A percentile compares a stretch with the other conserved stretches of the same genome.
These are phyloP conservation scores for Backusella mclennaniae DNA, from an alignment of 192 early-diverging fungal genomes.

Conservation along the genomic window DNA sequence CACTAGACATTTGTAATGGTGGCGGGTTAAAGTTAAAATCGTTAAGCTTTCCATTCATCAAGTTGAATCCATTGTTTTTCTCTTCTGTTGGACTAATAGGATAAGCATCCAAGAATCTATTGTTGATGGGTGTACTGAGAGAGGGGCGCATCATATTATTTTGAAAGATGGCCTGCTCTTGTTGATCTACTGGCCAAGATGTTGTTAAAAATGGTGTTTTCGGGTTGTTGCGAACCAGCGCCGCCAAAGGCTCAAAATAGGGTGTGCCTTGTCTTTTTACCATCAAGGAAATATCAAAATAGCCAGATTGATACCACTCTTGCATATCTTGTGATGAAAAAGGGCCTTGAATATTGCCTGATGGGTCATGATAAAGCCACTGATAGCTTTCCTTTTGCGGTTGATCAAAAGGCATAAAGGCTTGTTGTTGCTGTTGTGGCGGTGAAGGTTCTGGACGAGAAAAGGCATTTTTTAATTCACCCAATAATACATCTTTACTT, in stretches of 20 bases:
- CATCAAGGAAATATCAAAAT: slow-evolving; percentile 77
- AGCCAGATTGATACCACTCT: slow-evolving; percentile 88
- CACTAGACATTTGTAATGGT: background rate
- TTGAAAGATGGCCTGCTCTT: background rate
- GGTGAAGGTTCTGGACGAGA: background rate
- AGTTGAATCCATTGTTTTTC: background rate
- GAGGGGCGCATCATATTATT: background rate
- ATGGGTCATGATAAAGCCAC: slow-evolving; percentile 88
- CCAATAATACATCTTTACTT: background rate
- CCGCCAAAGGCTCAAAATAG: slow-evolving; percentile 74
- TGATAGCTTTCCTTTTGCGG: slow-evolving; percentile 28
- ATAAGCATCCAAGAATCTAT: background rate
- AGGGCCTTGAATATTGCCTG: slow-evolving; percentile 87
- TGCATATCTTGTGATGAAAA: slow-evolving; percentile 91
- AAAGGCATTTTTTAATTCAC: background rate
- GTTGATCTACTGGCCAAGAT: background rate
- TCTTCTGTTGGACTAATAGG: background rate
- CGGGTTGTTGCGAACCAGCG: slow-evolving; percentile 57
- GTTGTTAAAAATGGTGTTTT: slow-evolving; percentile 64
- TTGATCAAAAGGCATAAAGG: background rate
- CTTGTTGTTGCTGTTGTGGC: background rate
- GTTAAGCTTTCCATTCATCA: background rate
- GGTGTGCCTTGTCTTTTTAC: slow-evolving; percentile 77
- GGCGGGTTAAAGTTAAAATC: background rate
- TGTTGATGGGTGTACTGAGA: background rate